These are phyloP conservation scores for Hyaloscypha bicolor DNA, from an alignment of 495 filamentous ascomycete species.

Conservation along the genomic window DNA sequence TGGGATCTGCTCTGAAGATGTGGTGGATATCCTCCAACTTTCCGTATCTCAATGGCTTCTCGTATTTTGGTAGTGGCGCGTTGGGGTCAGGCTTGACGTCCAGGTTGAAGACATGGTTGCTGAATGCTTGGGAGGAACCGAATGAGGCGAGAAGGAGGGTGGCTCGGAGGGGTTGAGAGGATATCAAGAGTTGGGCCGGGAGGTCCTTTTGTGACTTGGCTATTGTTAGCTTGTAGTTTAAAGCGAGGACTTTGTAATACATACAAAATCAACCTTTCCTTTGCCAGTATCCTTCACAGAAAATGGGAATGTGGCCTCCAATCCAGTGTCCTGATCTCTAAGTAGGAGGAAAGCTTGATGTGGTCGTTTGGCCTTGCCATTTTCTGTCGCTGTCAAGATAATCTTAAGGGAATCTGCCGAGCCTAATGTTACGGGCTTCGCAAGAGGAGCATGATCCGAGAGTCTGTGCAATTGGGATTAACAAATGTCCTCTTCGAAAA, in stretches of 20 bases:
- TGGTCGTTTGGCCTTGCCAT: slow-evolving; percentile 74
- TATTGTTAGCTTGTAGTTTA: slow-evolving; percentile 33
- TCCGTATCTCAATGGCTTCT: slow-evolving; percentile 76
- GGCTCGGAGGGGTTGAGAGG: slow-evolving; percentile 67
- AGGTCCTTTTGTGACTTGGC: slow-evolving; percentile 84
- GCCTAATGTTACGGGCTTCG: slow-evolving; percentile 57
- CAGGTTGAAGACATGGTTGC: slow-evolving; percentile 67
- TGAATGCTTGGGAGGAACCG: slow-evolving; percentile 68
- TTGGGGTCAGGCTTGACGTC: slow-evolving; percentile 54
- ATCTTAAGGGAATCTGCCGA: slow-evolving; percentile 78
- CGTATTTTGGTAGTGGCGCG: slow-evolving; percentile 59
- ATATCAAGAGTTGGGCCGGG: slow-evolving; percentile 75
- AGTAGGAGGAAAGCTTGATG: slow-evolving; percentile 93
- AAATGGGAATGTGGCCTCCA: slow-evolving; percentile 90
- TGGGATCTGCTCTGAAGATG: slow-evolving; percentile 79
- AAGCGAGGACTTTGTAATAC: slow-evolving; percentile 26
- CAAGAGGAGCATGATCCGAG: slow-evolving; percentile 29
- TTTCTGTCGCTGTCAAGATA: slow-evolving; percentile 77
- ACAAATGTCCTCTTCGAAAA: neutral
- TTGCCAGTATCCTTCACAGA: slow-evolving; percentile 86
- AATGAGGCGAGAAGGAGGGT: slow-evolving; percentile 86
- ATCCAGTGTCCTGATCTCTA: slow-evolving; percentile 68
- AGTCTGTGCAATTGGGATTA: slow-evolving; percentile 24
- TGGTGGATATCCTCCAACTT: slow-evolving; percentile 85
- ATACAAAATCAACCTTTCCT: slow-evolving; percentile 79